phyloP scores from a whole-genome alignment of 306 rosid genomes.

The Begonia masoniana region DNA sequence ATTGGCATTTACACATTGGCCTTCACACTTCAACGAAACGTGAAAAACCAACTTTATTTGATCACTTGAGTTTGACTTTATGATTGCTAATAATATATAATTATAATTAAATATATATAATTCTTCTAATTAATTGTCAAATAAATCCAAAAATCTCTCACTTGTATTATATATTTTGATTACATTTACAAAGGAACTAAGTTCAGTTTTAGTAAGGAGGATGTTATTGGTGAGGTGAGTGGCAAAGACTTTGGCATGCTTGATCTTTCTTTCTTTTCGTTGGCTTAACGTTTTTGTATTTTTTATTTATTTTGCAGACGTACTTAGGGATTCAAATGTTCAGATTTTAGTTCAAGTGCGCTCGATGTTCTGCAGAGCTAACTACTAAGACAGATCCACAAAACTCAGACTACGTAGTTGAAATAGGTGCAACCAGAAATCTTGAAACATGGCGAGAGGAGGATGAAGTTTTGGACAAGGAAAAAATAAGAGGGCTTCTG shows the following conservation, averaged over 20 bases:
- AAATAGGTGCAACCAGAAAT: conserved; percentile 48
- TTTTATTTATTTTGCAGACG: conserved; percentile 35
- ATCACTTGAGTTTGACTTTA: too few species aligned
- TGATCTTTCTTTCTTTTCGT: too few species aligned
- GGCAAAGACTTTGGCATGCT: too few species aligned
- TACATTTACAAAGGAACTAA: conserved; percentile 53
- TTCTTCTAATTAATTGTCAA: too few species aligned
- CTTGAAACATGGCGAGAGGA: conserved; percentile 81
- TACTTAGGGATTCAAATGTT: conserved; percentile 81
- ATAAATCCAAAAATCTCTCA: too few species aligned
- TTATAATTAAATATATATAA: too few species aligned
- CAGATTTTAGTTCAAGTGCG: conserved; percentile 79
- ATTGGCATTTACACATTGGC: too few species aligned
- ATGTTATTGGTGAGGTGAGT: conserved; percentile 26
- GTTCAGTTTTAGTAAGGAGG: conserved; percentile 46
- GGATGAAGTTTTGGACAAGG: conserved; percentile 47
- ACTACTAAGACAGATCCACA: conserved; percentile 83
- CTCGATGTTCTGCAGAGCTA: conserved; percentile 78
- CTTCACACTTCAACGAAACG: too few species aligned
- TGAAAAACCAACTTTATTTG: too few species aligned
- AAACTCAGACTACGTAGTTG: conserved; percentile 79
- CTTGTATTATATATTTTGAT: too few species aligned
- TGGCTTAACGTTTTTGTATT: too few species aligned
- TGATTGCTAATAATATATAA: too few species aligned
- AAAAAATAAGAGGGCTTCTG: conserved; percentile 53